phyloP scores from a whole-genome alignment of 768 basidiomycete species.

The Pleurotus cornucopiae region DNA sequence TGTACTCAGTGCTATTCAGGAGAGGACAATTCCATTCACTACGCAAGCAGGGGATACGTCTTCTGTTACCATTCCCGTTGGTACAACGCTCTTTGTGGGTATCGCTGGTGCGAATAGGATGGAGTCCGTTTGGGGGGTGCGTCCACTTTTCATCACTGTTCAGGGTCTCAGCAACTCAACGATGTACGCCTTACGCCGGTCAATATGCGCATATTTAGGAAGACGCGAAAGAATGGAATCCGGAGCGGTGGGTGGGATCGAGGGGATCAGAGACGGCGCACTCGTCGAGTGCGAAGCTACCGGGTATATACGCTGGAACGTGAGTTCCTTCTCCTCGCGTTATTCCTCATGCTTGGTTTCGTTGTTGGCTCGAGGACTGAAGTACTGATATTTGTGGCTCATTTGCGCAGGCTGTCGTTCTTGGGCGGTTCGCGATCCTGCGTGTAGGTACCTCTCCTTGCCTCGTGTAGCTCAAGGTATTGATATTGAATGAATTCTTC shows the following conservation, averaged over 20 bases:
- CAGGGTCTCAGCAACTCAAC: background rate
- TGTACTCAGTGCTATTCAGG: conserved; percentile 15
- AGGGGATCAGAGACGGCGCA: conserved; percentile 10
- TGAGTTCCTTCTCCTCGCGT: conserved; percentile 20
- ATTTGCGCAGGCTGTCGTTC: conserved; percentile 45
- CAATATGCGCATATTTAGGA: background rate
- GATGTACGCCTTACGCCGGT: background rate
- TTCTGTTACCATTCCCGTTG: conserved; percentile 37
- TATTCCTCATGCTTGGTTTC: background rate
- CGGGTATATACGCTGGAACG: conserved; percentile 50
- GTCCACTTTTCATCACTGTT: conserved; percentile 6
- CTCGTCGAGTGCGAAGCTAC: conserved; percentile 21
- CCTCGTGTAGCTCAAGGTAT: background rate
- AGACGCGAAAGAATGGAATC: conserved; percentile 46
- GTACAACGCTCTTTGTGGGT: conserved; percentile 44
- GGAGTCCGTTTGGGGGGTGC: conserved; percentile 48
- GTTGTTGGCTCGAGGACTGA: background rate
- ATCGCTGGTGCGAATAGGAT: conserved; percentile 45
- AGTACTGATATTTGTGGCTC: background rate
- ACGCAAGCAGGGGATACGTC: conserved; percentile 23
- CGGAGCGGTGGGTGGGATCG: conserved; percentile 42
- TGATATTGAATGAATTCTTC: background rate
- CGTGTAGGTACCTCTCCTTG: conserved; percentile 32
- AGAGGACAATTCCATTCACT: conserved; percentile 37
- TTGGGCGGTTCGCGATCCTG: conserved; percentile 51